phyloP scores from a whole-genome alignment of 352 stramenopile species.

The Globisporangium nodosum region DNA sequence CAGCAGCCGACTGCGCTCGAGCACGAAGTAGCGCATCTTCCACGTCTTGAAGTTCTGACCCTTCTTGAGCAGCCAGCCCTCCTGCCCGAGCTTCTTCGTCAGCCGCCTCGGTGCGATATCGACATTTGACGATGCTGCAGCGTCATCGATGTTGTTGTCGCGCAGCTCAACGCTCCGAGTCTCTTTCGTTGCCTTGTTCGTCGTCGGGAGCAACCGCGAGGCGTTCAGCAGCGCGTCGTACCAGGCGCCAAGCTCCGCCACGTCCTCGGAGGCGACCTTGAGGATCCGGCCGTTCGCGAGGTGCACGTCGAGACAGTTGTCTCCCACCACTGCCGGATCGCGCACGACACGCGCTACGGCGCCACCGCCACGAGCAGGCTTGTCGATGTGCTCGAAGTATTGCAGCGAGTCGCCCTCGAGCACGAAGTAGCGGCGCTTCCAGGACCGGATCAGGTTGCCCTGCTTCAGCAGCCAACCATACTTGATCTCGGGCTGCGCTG shows the following conservation, averaged over 20 bases:
- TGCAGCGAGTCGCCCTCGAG: slow-evolving; percentile 41
- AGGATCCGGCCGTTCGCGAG: slow-evolving; percentile 41
- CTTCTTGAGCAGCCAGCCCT: slow-evolving; percentile 77
- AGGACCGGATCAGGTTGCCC: slow-evolving; percentile 33
- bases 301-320: slow-evolving; percentile 33
- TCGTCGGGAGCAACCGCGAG: slow-evolving; percentile 9
- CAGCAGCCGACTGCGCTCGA: slow-evolving; percentile 52
- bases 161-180: too few species aligned
- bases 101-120: background rate
- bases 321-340: slow-evolving; percentile 19
- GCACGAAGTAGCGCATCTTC: slow-evolving; percentile 77
- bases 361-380: slow-evolving; percentile 28
- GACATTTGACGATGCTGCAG: slow-evolving; percentile 8
- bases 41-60: slow-evolving; percentile 80
- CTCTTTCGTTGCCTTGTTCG: background rate
- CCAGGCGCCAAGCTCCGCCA: slow-evolving; percentile 44
- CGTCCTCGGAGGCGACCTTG: slow-evolving; percentile 38
- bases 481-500: slow-evolving; percentile 18
- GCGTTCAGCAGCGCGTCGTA: slow-evolving; percentile 28
- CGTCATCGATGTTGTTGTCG: slow-evolving; percentile 16
- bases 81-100: slow-evolving; percentile 7
- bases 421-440: slow-evolving; percentile 70
- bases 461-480: slow-evolving; percentile 64
- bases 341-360: slow-evolving; percentile 42
- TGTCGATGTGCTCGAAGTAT: slow-evolving; percentile 47